phyloP scores from a whole-genome alignment of 2,329 filamentous ascomycete species.

The Didymella pinodella region DNA sequence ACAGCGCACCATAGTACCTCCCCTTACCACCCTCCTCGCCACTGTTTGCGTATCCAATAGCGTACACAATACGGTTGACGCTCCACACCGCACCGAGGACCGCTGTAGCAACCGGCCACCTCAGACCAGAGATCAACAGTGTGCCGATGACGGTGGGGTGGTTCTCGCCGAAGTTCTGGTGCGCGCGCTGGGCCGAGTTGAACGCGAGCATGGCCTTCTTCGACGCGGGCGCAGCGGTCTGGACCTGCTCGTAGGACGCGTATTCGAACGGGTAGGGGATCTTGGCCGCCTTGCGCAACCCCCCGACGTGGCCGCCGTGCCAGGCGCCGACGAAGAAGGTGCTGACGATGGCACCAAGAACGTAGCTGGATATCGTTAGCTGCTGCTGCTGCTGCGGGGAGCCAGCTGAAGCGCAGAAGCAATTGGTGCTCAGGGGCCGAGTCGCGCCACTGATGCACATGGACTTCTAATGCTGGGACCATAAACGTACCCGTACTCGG shows the following conservation, averaged over 20 bases:
- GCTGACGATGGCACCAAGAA: slow-evolving; percentile 62
- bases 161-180: slow-evolving; percentile 69
- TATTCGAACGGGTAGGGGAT: slow-evolving; percentile 67
- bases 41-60: slow-evolving; percentile 55
- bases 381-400: neutral
- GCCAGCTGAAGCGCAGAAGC: neutral
- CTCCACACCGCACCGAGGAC: slow-evolving; percentile 61
- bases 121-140: slow-evolving; percentile 63
- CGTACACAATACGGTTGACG: slow-evolving; percentile 59
- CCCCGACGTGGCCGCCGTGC: slow-evolving; percentile 58
- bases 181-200: slow-evolving; percentile 55
- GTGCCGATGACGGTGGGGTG: slow-evolving; percentile 60
- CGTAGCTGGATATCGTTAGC: slow-evolving; percentile 56
- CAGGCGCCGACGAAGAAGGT: slow-evolving; percentile 62
- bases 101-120: slow-evolving; percentile 59
- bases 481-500: slow-evolving; percentile 19
- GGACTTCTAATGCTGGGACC: neutral
- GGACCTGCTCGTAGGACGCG: slow-evolving; percentile 64
- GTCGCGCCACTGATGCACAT: neutral
- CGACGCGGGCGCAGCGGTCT: slow-evolving; percentile 47
- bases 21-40: slow-evolving; percentile 54
- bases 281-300: slow-evolving; percentile 60
- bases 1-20: slow-evolving; percentile 50
- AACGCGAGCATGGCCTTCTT: slow-evolving; percentile 56
- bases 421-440: neutral